Base-by-base conservation (phyloP, 2,329 filamentous ascomycete genomes). In the Sporothrix humicola region DNA sequence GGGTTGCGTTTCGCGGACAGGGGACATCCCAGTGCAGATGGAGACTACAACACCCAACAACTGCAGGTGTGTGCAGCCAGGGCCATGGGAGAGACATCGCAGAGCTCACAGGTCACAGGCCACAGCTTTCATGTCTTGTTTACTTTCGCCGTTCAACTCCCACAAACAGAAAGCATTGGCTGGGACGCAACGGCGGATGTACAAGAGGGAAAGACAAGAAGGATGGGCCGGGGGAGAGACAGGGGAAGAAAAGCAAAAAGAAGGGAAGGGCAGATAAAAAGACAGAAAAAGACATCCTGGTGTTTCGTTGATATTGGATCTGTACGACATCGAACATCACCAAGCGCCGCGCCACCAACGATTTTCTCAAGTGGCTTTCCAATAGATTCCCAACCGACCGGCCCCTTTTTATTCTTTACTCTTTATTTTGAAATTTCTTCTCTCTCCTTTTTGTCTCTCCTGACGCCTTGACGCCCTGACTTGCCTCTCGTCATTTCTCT, bases 241-340 rank as follows among this genome's bases (percentile, higher is more conserved):
- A 48, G 42, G 61, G 42, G 61, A 66, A 23, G 61, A 17, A n/a
- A 48, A 48, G 37, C 23, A 23, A 20, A 15, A 23, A 37, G 12
- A 31, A 50, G 1, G 63, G 42, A 12, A 10, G n/a, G n/a, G n/a
- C n/a, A n/a, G n/a, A n/a, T n/a, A 17, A 23, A 50, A 20, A 50
- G 23, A 15, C 31, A 37, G 31, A 2, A 37, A 37, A 37, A 37
- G 7, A 37, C 7, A 71, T n/a, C 17, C 3, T 31, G 17, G 37
- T 70, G 69, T 71, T 71, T 71, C 69, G 69, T 61, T 71, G 69
- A 61, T 61, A 71, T 71, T 71, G 69, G 12, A 23, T 37, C 50
- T 61, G 54, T 71, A 17, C 69, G 15, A 71, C 69, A 59, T 59
- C 42, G 37, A 17, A 71, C 69, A 59, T 59, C 54, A 50, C 69